Conservation (phyloP, 371 early-diverging fungal genomes). For the Mortierella sp. region DNA sequence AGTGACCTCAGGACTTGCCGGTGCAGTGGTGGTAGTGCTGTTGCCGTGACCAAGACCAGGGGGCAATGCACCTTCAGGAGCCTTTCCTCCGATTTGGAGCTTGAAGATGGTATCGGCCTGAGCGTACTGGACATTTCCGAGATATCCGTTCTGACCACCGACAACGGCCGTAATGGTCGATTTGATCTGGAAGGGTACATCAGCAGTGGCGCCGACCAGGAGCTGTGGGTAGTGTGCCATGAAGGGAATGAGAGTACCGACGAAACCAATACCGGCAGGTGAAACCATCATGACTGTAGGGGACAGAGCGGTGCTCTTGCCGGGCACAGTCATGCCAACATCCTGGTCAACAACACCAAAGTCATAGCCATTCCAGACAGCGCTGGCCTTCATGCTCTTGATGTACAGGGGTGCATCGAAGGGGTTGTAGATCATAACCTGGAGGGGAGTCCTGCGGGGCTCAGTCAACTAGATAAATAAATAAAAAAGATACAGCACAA, state of each 20-base stretch:
- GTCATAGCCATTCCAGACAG: slow-evolving; percentile 19
- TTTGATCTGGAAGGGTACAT: slow-evolving; percentile 38
- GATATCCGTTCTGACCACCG: slow-evolving; percentile 19
- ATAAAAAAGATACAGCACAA: background rate
- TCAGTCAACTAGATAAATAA: slow-evolving; percentile 9
- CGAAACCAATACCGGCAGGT: slow-evolving; percentile 24
- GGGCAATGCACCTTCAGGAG: slow-evolving; percentile 10
- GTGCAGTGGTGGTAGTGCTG: background rate
- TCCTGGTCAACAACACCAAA: slow-evolving; percentile 30
- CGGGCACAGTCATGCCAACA: slow-evolving; percentile 19
- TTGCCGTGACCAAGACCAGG: slow-evolving; percentile 7
- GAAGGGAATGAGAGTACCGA: slow-evolving; percentile 22
- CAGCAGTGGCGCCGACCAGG: slow-evolving; percentile 10
- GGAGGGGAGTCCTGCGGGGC: slow-evolving; percentile 44
- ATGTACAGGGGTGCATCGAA: slow-evolving; percentile 55
- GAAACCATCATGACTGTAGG: slow-evolving; percentile 35
- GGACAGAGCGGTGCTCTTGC: slow-evolving; percentile 12
- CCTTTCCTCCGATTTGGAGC: slow-evolving; percentile 27
- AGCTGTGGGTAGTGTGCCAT: slow-evolving; percentile 10
- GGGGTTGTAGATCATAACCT: slow-evolving; percentile 59
- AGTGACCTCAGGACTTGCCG: background rate
- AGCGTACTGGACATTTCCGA: slow-evolving; percentile 20
- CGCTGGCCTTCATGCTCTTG: slow-evolving; percentile 35
- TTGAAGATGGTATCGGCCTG: slow-evolving; percentile 22
- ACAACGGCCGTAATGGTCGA: slow-evolving; percentile 35